A percentile compares a stretch with the other conserved stretches of the same genome.
phyloP scores from a whole-genome alignment of 176 grass and related monocot genomes.

The Oryza glumipatula region DNA sequence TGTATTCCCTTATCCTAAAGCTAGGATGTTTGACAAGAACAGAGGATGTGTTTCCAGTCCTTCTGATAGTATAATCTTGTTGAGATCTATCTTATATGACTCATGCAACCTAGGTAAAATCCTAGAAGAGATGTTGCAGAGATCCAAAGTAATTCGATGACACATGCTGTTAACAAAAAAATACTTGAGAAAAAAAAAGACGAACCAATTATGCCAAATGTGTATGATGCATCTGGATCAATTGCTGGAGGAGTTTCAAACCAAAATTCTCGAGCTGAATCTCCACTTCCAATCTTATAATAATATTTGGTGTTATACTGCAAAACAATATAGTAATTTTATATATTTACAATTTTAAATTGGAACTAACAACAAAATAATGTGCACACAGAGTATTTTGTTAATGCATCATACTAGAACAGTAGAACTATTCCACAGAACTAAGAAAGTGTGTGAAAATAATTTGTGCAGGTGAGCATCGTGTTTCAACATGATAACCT shows the following conservation, averaged over 20 bases:
- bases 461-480: slow-evolving; percentile 7
- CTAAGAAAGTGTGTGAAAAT: slow-evolving; percentile 6
- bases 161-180: neutral
- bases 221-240: slow-evolving; percentile 78
- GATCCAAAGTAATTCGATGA: slow-evolving; percentile 10
- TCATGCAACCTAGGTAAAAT: neutral
- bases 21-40: slow-evolving; percentile 15
- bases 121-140: neutral
- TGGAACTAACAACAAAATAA: slow-evolving; percentile 21
- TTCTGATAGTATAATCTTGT: neutral
- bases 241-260: slow-evolving; percentile 90
- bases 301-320: slow-evolving; percentile 90
- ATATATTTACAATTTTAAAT: slow-evolving; percentile 8
- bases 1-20: slow-evolving; percentile 6
- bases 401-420: neutral
- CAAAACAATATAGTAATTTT: slow-evolving; percentile 40
- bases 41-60: neutral
- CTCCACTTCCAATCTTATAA: slow-evolving; percentile 80
- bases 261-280: slow-evolving; percentile 87
- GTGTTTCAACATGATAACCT: slow-evolving; percentile 18
- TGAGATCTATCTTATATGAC: neutral
- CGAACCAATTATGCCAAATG: slow-evolving; percentile 94
- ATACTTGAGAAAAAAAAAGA: slow-evolving; percentile 16
- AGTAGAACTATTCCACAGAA: neutral
- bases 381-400: neutral